phyloP scores from a whole-genome alignment of 768 basidiomycete genomes.

The Mycena indigotica region DNA sequence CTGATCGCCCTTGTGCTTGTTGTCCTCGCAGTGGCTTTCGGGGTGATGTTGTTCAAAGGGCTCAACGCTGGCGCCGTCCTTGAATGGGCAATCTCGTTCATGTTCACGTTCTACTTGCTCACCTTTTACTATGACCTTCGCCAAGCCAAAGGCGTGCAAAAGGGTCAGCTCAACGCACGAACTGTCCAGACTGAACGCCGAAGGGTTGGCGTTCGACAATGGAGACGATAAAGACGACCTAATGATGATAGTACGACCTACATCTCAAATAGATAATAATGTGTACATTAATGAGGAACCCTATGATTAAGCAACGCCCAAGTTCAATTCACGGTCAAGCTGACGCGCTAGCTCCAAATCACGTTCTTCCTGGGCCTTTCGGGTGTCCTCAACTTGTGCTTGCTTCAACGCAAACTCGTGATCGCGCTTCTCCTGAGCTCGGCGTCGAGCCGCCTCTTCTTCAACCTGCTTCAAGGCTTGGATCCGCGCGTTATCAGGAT shows the following conservation, averaged over 20 bases:
- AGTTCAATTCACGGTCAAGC: conserved; percentile 58
- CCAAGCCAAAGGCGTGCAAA: conserved; percentile 53
- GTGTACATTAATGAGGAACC: conserved; percentile 7
- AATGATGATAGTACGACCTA: background rate
- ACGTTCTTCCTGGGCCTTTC: conserved; percentile 43
- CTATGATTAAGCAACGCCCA: conserved; percentile 29
- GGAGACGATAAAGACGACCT: background rate
- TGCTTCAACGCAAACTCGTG: conserved; percentile 9
- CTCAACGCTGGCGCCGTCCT: conserved; percentile 60
- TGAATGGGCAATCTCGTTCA: conserved; percentile 75
- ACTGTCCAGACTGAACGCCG: conserved; percentile 26
- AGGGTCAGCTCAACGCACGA: conserved; percentile 45
- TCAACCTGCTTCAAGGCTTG: conserved; percentile 40
- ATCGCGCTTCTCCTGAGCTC: conserved; percentile 33
- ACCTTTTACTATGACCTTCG: conserved; percentile 76
- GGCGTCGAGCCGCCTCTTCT: conserved; percentile 34
- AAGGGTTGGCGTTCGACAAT: conserved; percentile 4
- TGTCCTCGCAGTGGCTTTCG: conserved; percentile 64
- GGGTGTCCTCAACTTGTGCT: conserved; percentile 13
- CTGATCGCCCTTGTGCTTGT: conserved; percentile 62
- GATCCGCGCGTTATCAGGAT: conserved; percentile 35
- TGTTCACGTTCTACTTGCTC: conserved; percentile 72
- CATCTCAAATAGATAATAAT: background rate
- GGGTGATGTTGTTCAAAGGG: conserved; percentile 46
- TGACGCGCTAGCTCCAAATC: conserved; percentile 54